These are phyloP conservation scores for Salix arbutifolia DNA, from an alignment of 345 rosid species.

Conservation along the genomic window DNA sequence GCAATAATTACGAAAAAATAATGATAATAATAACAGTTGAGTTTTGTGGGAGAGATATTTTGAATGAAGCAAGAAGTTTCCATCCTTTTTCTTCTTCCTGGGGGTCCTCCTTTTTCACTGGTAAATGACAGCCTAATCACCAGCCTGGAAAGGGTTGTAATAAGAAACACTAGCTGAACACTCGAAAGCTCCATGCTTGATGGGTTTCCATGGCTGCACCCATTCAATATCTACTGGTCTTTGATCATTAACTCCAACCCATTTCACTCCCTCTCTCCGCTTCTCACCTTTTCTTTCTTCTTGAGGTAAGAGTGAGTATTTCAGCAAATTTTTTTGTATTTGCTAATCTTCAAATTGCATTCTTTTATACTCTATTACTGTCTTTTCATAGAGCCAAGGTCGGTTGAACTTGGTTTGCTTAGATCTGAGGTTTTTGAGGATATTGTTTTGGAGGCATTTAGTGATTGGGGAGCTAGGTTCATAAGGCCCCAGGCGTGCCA, in stretches of 20 bases:
- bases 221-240: conserved; percentile 28
- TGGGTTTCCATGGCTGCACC: conserved; percentile 23
- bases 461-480: conserved; percentile 6
- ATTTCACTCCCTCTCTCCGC: conserved; percentile 7
- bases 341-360: not conserved
- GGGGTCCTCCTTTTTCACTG: not conserved
- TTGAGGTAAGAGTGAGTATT: conserved; percentile 27
- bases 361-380: not conserved
- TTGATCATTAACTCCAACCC: conserved; percentile 16
- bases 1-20: too few relatives aligned
- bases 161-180: conserved; percentile 20
- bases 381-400: not conserved
- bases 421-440: conserved; percentile 29
- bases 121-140: conserved; percentile 69
- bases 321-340: conserved; percentile 19
- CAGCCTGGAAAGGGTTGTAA: conserved; percentile 85
- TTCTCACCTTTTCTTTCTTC: conserved; percentile 15
- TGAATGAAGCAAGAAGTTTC: conserved; percentile 13
- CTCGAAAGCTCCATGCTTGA: conserved; percentile 27
- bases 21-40: conserved; percentile 9
- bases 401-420: conserved; percentile 15
- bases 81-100: conserved; percentile 28
- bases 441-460: conserved; percentile 8
- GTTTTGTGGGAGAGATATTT: conserved; percentile 3
- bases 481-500: conserved; percentile 8